A percentile compares a stretch with the other conserved stretches of the same genome.
These are phyloP conservation scores for Kockiozyma suomiensis DNA, from an alignment of 805 yeast species.

Conservation along the genomic window DNA sequence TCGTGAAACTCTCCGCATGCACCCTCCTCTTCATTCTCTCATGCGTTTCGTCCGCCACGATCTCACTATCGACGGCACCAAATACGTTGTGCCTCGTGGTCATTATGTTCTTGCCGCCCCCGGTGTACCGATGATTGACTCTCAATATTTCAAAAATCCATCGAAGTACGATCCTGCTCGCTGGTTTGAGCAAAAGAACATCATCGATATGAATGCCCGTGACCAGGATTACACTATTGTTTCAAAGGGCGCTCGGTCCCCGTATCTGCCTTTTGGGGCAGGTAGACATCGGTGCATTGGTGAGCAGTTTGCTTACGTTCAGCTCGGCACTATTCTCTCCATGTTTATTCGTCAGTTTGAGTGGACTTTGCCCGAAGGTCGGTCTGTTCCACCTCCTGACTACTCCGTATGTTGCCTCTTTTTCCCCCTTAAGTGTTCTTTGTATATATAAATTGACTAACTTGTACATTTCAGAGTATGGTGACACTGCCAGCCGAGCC, in stretches of 20 bases:
- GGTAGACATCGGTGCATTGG: constrained; percentile 99
- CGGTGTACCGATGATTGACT: constrained; percentile 82
- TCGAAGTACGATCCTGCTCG: constrained; percentile 77
- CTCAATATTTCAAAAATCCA: constrained; percentile 78
- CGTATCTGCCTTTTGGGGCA: constrained; percentile 97
- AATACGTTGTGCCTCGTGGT: constrained; percentile 82
- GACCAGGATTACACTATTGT: constrained; percentile 64
- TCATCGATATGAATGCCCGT: constrained; percentile 55
- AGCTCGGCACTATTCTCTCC: constrained; percentile 81
- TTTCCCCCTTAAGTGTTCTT: no score
- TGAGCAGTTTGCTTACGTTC: constrained; percentile 95
- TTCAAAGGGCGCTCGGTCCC: constrained; percentile 92
- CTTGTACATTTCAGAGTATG: constrained; percentile 88
- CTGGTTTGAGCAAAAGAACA: constrained; percentile 56
- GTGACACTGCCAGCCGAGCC: constrained; percentile 87
- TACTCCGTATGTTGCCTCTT: constrained; percentile 35
- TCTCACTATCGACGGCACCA: constrained; percentile 75
- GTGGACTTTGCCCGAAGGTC: constrained; percentile 68
- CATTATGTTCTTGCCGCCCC: constrained; percentile 92
- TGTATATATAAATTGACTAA: constrained; percentile 34
- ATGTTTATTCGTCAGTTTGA: constrained; percentile 73
- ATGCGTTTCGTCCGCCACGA: constrained; percentile 86
- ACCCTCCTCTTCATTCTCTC: constrained; percentile 94
- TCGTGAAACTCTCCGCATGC: constrained; percentile 93
- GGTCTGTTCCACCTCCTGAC: constrained; percentile 36